A percentile compares a stretch with the other conserved stretches of the same genome.
Conservation (phyloP, 441 rosid genomes). For the Bruguiera hainesii region DNA sequence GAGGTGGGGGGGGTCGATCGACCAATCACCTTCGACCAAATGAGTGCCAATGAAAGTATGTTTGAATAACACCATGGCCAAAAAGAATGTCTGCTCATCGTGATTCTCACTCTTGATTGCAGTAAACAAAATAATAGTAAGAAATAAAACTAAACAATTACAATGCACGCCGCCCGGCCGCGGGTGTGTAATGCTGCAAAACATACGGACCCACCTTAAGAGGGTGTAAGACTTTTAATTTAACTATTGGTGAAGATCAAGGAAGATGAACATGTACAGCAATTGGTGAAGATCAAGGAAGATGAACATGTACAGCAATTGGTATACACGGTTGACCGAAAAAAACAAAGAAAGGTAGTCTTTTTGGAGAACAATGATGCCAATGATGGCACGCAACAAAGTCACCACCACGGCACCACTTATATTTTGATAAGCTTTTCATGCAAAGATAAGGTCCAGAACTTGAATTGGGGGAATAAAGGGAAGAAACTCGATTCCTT, state of each 20-base stretch:
- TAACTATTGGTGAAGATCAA: background rate
- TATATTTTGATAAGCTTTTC: constrained; percentile 9
- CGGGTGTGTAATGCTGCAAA: background rate
- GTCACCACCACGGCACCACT: background rate
- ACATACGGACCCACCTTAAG: constrained; percentile 17
- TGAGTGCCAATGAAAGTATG: constrained; percentile 18
- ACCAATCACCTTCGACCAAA: constrained; percentile 23
- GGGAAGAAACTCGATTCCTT: too few species aligned
- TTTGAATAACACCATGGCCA: constrained; percentile 10
- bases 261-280: constrained; percentile 3
- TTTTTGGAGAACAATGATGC: constrained; percentile 33
- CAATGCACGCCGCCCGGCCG: constrained; percentile 11
- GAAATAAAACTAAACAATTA: too few species aligned
- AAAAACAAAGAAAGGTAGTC: background rate
- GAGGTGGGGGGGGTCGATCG: background rate
- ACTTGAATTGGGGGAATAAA: background rate
- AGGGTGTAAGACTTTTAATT: background rate
- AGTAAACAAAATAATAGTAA: background rate
- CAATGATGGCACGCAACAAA: constrained; percentile 29
- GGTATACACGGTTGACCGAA: constrained; percentile 29
- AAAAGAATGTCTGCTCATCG: constrained; percentile 15
- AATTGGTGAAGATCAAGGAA: constrained; percentile 7
- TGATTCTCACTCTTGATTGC: constrained; percentile 5
- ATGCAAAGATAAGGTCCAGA: constrained; percentile 25
- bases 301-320: constrained; percentile 14